These are phyloP conservation scores for Psilocybe azurescens DNA, from an alignment of 768 basidiomycete species.

Conservation along the genomic window DNA sequence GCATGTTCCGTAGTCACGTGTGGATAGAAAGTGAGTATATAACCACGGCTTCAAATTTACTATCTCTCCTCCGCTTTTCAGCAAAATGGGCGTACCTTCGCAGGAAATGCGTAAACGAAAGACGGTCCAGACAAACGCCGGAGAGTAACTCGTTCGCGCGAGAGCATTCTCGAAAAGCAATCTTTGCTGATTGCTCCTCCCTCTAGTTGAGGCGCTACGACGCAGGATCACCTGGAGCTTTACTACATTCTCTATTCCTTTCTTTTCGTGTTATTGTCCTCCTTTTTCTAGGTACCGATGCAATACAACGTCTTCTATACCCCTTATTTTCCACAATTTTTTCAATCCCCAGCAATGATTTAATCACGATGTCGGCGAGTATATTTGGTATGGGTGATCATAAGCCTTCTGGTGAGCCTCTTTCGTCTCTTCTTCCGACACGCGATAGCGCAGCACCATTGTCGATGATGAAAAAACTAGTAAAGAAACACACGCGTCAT, in stretches of 20 bases:
- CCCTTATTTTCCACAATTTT: neutral
- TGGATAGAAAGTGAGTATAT: slow-evolving; percentile 35
- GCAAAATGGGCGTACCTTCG: slow-evolving; percentile 24
- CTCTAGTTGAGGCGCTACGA: slow-evolving; percentile 88
- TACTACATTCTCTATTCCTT: slow-evolving; percentile 52
- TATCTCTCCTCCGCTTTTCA: slow-evolving; percentile 59
- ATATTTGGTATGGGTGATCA: neutral
- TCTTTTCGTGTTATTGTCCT: neutral
- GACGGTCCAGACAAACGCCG: slow-evolving; percentile 93
- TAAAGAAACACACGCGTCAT: slow-evolving; percentile 69
- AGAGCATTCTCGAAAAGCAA: slow-evolving; percentile 81
- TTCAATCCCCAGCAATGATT: neutral
- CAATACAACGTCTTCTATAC: slow-evolving; percentile 18
- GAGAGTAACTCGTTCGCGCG: slow-evolving; percentile 49
- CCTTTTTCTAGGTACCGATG: slow-evolving; percentile 21
- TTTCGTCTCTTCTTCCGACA: slow-evolving; percentile 20
- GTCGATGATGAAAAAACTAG: slow-evolving; percentile 86
- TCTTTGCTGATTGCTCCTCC: slow-evolving; percentile 92
- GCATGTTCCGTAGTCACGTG: slow-evolving; percentile 24
- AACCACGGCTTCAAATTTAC: slow-evolving; percentile 81
- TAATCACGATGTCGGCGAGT: neutral
- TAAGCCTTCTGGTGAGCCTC: neutral
- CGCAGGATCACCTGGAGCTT: slow-evolving; percentile 91
- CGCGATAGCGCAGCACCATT: slow-evolving; percentile 17
- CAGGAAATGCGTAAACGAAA: slow-evolving; percentile 51